These are phyloP conservation scores for Aspergillus amoenus DNA, from an alignment of 2,329 filamentous ascomycete genomes.

Conservation along the genomic window DNA sequence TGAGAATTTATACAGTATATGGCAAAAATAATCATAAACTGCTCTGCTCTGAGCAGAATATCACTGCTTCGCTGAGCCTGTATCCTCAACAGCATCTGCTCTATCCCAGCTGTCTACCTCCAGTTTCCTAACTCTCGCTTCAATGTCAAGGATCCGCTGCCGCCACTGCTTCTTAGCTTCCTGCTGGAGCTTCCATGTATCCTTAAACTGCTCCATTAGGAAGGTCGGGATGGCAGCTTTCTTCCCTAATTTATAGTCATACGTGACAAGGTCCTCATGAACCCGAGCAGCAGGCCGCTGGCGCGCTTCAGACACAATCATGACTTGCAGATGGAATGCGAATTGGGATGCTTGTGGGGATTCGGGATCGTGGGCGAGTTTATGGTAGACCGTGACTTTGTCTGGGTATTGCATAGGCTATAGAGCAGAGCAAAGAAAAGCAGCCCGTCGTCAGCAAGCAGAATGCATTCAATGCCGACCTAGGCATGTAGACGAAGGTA, in stretches of 20 bases:
- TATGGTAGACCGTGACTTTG: conserved; percentile 79
- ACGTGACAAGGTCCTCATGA: conserved; percentile 75
- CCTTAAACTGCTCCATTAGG: conserved; percentile 60
- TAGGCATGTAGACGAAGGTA: conserved; percentile 15
- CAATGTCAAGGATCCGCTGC: conserved; percentile 55
- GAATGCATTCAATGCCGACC: background rate
- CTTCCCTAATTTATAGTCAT: conserved; percentile 64
- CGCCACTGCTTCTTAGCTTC: conserved; percentile 55
- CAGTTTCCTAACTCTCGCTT: conserved; percentile 58
- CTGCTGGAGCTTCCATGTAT: conserved; percentile 63
- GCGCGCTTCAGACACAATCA: conserved; percentile 73
- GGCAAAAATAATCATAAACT: background rate
- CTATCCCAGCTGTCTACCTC: conserved; percentile 76
- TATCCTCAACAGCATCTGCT: conserved; percentile 68
- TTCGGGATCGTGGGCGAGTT: conserved; percentile 58
- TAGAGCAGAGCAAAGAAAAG: background rate
- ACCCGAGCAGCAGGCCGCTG: conserved; percentile 71
- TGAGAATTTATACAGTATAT: background rate
- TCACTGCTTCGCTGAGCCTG: conserved; percentile 47
- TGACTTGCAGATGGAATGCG: conserved; percentile 51
- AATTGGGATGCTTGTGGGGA: conserved; percentile 29
- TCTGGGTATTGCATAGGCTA: conserved; percentile 84
- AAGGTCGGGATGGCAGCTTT: conserved; percentile 60
- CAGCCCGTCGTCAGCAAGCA: conserved; percentile 4
- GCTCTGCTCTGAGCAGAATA: background rate